Evolutionary conservation across 2,329 filamentous ascomycete species (phyloP), one percentile per base, ranked within the genome.

Genomic region (Sporothrix humicola): DNA sequence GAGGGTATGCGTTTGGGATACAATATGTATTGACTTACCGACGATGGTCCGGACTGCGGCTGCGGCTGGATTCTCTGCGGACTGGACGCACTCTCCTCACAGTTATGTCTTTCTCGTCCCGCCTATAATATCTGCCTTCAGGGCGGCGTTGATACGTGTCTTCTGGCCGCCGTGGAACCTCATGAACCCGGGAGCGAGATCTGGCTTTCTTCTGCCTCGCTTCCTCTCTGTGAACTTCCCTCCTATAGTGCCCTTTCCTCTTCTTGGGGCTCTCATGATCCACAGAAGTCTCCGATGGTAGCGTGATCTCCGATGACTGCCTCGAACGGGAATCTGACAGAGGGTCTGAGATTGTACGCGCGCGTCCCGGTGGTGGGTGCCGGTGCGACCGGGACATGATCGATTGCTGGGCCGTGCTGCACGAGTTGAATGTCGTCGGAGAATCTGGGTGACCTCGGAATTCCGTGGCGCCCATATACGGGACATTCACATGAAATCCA

Each of bases 251-350:
- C 10, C 37, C 37, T 5, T 44, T 42, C 42, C 17, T 48, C 4
- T 26, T 44, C 48, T 26, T 20, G 10, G 9, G 9, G 5, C 63
- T 2, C 50, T 15, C 13, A 26, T 70, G 12, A 42, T 17, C 10
- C 61, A 65, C 44, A 1, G 75, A 75, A 1, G 76, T 75, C 12
- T 74, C 75, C 3, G 75, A 74, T 17, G 75, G 76, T n/a, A 76
- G 31, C 1, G n/a, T 59, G 31, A 52, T 52, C 12, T 54, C 63
- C 3, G 71, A 73, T 17, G 66, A 15, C 3, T 17, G 23, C 2
- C 23, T n/a, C 46, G n/a, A 48, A 13, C 15, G 17, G 9, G 10
- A 69, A 1, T 44, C 58, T 15, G 72, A 61, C 26, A 1, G 3
- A 9, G 56, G 17, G 26, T 71, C 61, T 0, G 73, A 73, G 2